Evolutionary conservation across 148 eudicot genomes (phyloP).

Genomic region (Vaccinium corymbosum): DNA sequence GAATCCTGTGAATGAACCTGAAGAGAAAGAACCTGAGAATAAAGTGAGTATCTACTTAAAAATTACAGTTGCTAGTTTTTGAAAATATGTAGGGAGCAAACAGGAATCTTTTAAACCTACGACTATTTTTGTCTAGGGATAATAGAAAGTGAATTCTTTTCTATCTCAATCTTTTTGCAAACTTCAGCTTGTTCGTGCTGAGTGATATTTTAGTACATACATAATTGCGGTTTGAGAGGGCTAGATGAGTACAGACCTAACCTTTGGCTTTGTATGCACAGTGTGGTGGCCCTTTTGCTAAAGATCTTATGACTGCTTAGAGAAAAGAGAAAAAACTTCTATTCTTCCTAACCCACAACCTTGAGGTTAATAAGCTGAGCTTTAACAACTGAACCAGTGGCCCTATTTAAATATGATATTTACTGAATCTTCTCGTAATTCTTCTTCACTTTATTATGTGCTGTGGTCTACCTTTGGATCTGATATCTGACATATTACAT

Average conservation of each 20-base stretch:
- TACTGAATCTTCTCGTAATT: background rate
- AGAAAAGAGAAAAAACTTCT: too few species aligned
- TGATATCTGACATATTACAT: background rate
- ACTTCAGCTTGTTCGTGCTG: background rate
- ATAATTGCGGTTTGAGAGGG: too few species aligned
- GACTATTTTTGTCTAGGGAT: background rate
- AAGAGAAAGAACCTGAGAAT: constrained; percentile 80
- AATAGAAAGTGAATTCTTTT: too few species aligned
- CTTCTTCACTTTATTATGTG: background rate
- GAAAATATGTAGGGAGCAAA: background rate
- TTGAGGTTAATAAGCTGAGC: too few species aligned
- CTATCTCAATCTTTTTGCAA: background rate
- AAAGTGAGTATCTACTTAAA: constrained; percentile 35
- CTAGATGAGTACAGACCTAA: too few species aligned
- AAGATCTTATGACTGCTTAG: too few species aligned
- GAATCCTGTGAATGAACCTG: constrained; percentile 47
- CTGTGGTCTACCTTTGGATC: background rate
- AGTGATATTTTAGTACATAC: background rate
- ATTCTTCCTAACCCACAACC: too few species aligned
- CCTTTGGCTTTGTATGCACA: too few species aligned
- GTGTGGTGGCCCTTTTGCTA: too few species aligned
- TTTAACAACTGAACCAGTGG: too few species aligned
- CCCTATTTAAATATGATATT: background rate
- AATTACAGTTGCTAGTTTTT: background rate
- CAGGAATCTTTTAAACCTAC: background rate